Conservation (phyloP, 2,329 filamentous ascomycete species). For the Ceratocystis diversiconidia region DNA sequence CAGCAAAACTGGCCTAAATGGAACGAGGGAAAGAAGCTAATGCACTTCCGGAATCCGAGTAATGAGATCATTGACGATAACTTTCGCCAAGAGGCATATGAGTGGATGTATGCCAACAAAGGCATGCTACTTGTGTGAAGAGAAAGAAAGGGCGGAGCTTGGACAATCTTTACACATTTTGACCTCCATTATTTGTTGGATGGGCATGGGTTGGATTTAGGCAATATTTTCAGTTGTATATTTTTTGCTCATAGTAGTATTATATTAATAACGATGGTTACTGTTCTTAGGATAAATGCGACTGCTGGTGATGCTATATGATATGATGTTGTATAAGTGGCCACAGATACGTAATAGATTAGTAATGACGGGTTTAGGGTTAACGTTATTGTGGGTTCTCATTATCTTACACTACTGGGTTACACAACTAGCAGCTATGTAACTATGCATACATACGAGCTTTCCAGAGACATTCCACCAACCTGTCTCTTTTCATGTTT, state of each 20-base stretch:
- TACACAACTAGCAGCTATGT: neutral
- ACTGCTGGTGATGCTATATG: too few relatives aligned
- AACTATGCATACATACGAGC: neutral
- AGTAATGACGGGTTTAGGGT: too few relatives aligned
- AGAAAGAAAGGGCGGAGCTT: neutral
- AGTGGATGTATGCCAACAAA: conserved; percentile 16
- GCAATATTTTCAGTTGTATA: too few relatives aligned
- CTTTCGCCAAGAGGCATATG: conserved; percentile 19
- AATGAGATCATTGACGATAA: conserved; percentile 19
- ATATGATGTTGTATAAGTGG: too few relatives aligned
- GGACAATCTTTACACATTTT: neutral
- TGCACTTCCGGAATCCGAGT: conserved; percentile 19
- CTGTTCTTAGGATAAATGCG: too few relatives aligned
- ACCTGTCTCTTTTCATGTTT: neutral
- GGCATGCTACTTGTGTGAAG: conserved; percentile 9
- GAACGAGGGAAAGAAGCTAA: conserved; percentile 27
- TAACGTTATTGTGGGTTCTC: too few relatives aligned
- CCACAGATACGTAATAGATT: too few relatives aligned
- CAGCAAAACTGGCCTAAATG: conserved; percentile 28
- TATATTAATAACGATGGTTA: too few relatives aligned
- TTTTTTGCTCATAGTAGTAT: too few relatives aligned
- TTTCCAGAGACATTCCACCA: neutral
- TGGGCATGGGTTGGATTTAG: neutral
- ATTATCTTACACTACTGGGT: neutral
- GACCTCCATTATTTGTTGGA: too few relatives aligned